A percentile compares a stretch with the other conserved stretches of the same genome.
These are phyloP conservation scores for Kandelia obovata DNA, from an alignment of 345 rosid species.

Conservation along the genomic window DNA sequence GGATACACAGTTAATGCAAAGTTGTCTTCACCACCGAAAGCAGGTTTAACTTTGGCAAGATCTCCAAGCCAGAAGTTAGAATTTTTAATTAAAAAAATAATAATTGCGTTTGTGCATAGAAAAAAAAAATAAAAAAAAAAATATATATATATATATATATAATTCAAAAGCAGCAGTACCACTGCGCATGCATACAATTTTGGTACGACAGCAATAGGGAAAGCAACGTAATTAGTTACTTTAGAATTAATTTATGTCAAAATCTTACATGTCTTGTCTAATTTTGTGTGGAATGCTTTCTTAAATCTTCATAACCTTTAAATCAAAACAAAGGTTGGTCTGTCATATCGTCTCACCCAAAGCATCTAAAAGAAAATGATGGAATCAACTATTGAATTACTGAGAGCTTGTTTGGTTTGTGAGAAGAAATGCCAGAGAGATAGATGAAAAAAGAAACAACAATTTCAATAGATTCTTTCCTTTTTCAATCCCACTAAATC, in stretches of 20 bases:
- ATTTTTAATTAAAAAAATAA: not conserved
- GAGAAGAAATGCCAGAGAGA: too few relatives aligned
- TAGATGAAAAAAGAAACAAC: too few relatives aligned
- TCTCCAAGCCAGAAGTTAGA: too few relatives aligned
- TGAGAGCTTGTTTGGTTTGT: too few relatives aligned
- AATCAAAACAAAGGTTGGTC: constrained; percentile 1
- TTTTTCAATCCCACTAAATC: too few relatives aligned
- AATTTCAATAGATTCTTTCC: too few relatives aligned
- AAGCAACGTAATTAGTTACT: constrained; percentile 1
- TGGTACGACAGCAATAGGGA: not conserved
- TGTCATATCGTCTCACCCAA: too few relatives aligned
- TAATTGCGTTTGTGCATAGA: not conserved
- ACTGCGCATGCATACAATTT: not conserved
- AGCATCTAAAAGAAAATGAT: too few relatives aligned
- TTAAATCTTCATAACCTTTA: not conserved
- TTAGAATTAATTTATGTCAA: not conserved
- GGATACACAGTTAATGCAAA: too few relatives aligned
- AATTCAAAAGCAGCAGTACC: not conserved
- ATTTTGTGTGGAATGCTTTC: not conserved
- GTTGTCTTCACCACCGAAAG: too few relatives aligned
- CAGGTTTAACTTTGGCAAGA: too few relatives aligned
- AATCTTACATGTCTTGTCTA: not conserved
- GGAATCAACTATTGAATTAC: too few relatives aligned
- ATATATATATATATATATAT: not conserved
- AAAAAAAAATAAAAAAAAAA: not conserved